phyloP scores from a whole-genome alignment of 495 filamentous ascomycete species.

The Daldinia loculata region DNA sequence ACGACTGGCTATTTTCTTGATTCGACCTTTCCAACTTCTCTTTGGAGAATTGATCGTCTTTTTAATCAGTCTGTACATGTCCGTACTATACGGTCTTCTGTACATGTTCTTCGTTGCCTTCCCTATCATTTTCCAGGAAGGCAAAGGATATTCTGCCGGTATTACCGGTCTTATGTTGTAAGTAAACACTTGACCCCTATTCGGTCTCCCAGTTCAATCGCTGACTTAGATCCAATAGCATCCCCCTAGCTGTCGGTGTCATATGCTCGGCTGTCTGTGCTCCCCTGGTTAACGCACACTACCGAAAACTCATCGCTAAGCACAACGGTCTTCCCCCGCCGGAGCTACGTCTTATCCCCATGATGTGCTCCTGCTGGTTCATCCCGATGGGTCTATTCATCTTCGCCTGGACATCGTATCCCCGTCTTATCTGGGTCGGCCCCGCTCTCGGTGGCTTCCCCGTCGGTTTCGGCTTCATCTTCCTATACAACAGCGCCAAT shows the following conservation, averaged over 20 bases:
- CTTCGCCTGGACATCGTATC: constrained; percentile 84
- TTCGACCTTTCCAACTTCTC: constrained; percentile 82
- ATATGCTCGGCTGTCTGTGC: constrained; percentile 70
- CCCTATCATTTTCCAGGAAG: constrained; percentile 79
- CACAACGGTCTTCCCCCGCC: constrained; percentile 75
- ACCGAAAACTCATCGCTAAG: constrained; percentile 66
- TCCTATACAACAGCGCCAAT: constrained; percentile 83
- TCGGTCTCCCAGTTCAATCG: neutral
- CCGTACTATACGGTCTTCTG: constrained; percentile 76
- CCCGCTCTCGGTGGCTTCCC: constrained; percentile 77
- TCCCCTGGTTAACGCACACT: constrained; percentile 79
- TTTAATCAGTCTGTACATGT: constrained; percentile 80
- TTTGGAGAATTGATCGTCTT: constrained; percentile 82
- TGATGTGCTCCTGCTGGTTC: constrained; percentile 86
- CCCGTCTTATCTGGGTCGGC: constrained; percentile 70
- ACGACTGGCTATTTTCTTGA: constrained; percentile 70
- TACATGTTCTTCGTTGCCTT: constrained; percentile 89
- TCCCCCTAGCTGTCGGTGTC: constrained; percentile 53
- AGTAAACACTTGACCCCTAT: constrained; percentile 8
- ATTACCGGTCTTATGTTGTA: constrained; percentile 81
- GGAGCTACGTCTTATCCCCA: constrained; percentile 79
- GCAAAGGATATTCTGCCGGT: constrained; percentile 76
- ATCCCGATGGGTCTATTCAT: constrained; percentile 82
- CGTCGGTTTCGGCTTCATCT: constrained; percentile 86
- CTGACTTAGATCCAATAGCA: constrained; percentile 27